Percentiles rank a stretch among this genome's conserved stretches.
phyloP scores from a whole-genome alignment of 768 basidiomycete species.

The Suillus fuscotomentosus region DNA sequence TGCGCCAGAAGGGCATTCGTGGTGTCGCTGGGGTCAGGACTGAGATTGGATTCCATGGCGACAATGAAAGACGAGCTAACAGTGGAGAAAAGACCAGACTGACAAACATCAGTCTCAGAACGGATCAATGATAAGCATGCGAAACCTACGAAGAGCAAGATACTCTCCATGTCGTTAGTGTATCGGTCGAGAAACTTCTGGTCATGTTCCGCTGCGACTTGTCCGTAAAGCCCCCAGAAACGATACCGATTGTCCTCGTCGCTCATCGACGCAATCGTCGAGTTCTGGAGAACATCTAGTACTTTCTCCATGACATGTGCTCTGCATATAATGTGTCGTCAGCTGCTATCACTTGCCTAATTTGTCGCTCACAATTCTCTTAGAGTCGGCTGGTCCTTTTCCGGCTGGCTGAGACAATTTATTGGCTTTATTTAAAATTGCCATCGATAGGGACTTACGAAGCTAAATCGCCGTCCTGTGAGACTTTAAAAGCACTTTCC shows the following conservation, averaged over 20 bases:
- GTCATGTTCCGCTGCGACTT: too few species aligned
- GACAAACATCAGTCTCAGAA: background rate
- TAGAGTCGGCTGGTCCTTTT: background rate
- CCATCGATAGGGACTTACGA: background rate
- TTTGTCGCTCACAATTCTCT: background rate
- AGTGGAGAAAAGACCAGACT: constrained; percentile 15
- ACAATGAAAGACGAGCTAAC: constrained; percentile 12
- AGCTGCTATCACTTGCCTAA: background rate
- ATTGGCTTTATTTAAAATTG: background rate
- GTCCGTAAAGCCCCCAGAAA: too few species aligned
- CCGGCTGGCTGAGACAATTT: background rate
- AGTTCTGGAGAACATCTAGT: too few species aligned
- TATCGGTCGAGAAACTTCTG: too few species aligned
- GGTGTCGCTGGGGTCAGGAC: background rate
- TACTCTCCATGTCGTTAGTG: constrained; percentile 8
- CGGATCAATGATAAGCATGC: background rate
- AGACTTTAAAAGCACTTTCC: background rate
- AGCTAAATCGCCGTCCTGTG: background rate
- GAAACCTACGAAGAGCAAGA: constrained; percentile 19
- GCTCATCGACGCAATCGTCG: background rate
- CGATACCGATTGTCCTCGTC: too few species aligned
- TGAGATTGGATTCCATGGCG: background rate
- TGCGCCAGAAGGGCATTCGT: constrained; percentile 11
- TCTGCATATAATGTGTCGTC: background rate
- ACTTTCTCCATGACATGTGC: too few species aligned